These are phyloP conservation scores for Amniculicola lignicola DNA, from an alignment of 495 filamentous ascomycete species.

Conservation along the genomic window DNA sequence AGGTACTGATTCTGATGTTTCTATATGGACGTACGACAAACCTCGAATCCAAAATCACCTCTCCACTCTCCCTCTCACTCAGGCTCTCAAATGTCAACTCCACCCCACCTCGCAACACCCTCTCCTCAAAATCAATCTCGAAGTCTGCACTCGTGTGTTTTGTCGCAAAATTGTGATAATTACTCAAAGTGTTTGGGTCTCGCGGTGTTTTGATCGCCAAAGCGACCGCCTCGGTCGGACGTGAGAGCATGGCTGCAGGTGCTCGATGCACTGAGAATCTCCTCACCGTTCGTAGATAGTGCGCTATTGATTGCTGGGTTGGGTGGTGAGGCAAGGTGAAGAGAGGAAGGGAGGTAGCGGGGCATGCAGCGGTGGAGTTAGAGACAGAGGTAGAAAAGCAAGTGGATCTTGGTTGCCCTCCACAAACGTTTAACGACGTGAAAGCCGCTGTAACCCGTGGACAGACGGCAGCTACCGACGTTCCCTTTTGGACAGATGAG, in stretches of 20 bases:
- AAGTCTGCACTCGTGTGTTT: constrained; percentile 76
- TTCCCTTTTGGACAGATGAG: too few species aligned
- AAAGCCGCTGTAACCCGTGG: too few species aligned
- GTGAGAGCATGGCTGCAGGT: constrained; percentile 22
- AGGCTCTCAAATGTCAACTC: constrained; percentile 67
- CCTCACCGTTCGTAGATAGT: background rate
- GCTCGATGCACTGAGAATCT: constrained; percentile 23
- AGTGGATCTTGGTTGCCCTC: too few species aligned
- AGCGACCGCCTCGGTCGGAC: constrained; percentile 9
- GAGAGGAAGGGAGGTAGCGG: background rate
- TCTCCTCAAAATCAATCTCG: constrained; percentile 74
- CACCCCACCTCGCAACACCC: constrained; percentile 71
- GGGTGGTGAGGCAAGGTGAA: background rate
- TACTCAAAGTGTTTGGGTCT: constrained; percentile 89
- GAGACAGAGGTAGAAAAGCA: too few species aligned
- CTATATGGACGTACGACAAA: too few species aligned
- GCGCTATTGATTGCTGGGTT: background rate
- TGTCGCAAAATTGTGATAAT: constrained; percentile 81
- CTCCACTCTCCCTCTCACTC: constrained; percentile 62
- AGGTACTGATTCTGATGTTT: too few species aligned
- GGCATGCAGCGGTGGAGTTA: too few species aligned
- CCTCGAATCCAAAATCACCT: constrained; percentile 87
- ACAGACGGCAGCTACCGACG: too few species aligned
- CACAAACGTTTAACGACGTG: too few species aligned
- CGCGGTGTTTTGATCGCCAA: constrained; percentile 22